Base-by-base conservation (phyloP, 805 yeast species). In the Debaryomyces tyrocola region DNA sequence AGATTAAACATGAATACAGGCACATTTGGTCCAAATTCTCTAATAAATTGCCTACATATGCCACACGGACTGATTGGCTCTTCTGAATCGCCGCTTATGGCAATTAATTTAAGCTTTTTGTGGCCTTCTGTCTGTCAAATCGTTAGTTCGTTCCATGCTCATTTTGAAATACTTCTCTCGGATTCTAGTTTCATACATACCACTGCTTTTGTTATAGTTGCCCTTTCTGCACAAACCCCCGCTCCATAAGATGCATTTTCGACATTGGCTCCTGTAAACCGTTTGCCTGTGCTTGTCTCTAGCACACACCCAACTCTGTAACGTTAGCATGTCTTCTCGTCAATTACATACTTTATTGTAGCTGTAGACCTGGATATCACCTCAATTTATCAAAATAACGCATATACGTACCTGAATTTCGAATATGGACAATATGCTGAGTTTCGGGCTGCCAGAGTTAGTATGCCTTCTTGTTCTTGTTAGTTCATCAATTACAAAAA, bases 241-340 rank as follows among this genome's bases (percentile, higher is more conserved):
- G 69, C 73, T 10, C 89, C 95, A 59, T 87, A 91, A 41, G 94
- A 82, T 2, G 97, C 98, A 62, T 92, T 94, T 62, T 92, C 99
- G 21, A 94, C 83, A 55, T 92, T 92, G 35, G 96, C 96, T 4
- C 98, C 99, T 10, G 67, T 59, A 20, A 85, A 67, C 37, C 60
- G 71, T 15, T 68, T 67, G 2, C 80, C 86, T 7, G 69, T 60
- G 0, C 59, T 63, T 1, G 89, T 74, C 20, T 88, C 58, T 1
- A 92, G 56, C 3, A 84, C 79, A 44, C 96, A 88, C 0, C 98
- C 98, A 2, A 92, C 99, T 42, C 89, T 74, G 44, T 2, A 35
- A 14, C 36, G 20, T 39, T 39, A 29, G 33, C 29, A 28, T 27
- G 7, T 18, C 21, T 15, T 14, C 20, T 21, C 9, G 15, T 21